Percentiles rank a stretch among this genome's conserved stretches.
Evolutionary conservation across 2,329 filamentous ascomycete genomes (phyloP).

Genomic region (Colletotrichum destructivum): DNA sequence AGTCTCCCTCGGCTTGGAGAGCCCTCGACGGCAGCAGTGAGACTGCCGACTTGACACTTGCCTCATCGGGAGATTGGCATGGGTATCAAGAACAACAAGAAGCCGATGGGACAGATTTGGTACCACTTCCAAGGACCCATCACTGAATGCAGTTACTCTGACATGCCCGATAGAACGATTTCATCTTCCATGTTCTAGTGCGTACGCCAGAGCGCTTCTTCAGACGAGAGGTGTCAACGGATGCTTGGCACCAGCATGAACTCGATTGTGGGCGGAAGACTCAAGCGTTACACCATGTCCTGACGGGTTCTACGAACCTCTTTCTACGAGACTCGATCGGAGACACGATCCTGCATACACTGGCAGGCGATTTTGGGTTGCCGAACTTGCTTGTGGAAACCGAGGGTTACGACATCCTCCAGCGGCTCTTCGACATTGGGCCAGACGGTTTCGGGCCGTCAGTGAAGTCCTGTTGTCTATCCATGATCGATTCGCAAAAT

Average conservation of each 20-base stretch:
- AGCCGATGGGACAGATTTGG: background rate
- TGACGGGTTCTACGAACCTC: constrained; percentile 5
- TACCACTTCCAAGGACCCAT: background rate
- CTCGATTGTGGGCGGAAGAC: constrained; percentile 5
- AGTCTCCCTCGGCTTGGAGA: background rate
- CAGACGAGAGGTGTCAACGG: constrained; percentile 7
- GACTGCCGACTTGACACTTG: background rate
- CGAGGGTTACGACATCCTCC: constrained; percentile 5
- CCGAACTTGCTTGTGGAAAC: constrained; percentile 1
- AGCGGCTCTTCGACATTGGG: constrained; percentile 7
- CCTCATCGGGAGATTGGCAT: background rate
- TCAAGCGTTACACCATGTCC: constrained; percentile 8
- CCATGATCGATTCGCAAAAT: constrained; percentile 13
- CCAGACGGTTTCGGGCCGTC: background rate
- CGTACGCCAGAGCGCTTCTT: constrained; percentile 6
- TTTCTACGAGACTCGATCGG: constrained; percentile 6
- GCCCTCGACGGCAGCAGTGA: background rate
- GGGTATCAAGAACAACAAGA: constrained; percentile 3
- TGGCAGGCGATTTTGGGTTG: constrained; percentile 10
- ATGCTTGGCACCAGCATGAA: constrained; percentile 7
- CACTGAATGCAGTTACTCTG: background rate
- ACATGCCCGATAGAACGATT: background rate
- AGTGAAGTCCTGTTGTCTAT: constrained; percentile 7
- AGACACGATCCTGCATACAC: constrained; percentile 5
- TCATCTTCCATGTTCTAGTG: constrained; percentile 16